Base-by-base conservation (phyloP, 805 yeast species). In the Suhomyces sp. region DNA sequence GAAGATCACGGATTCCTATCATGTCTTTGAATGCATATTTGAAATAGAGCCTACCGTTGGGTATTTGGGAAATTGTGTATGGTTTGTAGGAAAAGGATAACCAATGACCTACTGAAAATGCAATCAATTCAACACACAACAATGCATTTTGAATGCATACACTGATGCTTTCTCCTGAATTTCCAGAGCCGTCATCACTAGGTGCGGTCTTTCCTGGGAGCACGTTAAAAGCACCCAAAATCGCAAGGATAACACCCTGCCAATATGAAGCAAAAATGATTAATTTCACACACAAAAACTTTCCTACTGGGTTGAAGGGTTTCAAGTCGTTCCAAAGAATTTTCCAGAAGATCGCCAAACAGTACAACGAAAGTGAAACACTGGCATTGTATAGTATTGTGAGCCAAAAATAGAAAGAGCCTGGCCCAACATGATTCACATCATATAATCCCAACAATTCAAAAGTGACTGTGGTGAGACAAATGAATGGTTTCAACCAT, bases 201-300 rank as follows among this genome's bases (percentile, higher is more conserved):
- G 9, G 17, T 4, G 25, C 30, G 12, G 43, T 40, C 11, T 19
- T 22, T 9, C 59, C 60, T 4, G 73, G 72, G 19, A 77, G 46
- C 27, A 68, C 32, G 35, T 80, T 73, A 49, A 72, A 46, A 52
- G 71, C 65, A 60, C 73, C 65, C 28, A 83, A 50, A 1, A 77
- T 51, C 4, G 79, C 77, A 28, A 85, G 62, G 1, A 80, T 44
- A 6, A 83, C 63, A 0, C 95, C 88, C 56, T 93, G 98, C 99
- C 99, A 93, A 56, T 88, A 93, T n/a, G 96, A 85, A 16, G 96
- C 98, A 70, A 93, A 93, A 31, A 93, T 90, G 36, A 93, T 88
- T 44, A 88, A 71, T 54, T 93, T 93, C 30, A 93, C 95, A 63
- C 97, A 88, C 25, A 93, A 57, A 56, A 93, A 93, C 61, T 90